A percentile compares a stretch with the other conserved stretches of the same genome.
Conservation (phyloP, 2,329 filamentous ascomycete species). For the Colletotrichum tabaci region DNA sequence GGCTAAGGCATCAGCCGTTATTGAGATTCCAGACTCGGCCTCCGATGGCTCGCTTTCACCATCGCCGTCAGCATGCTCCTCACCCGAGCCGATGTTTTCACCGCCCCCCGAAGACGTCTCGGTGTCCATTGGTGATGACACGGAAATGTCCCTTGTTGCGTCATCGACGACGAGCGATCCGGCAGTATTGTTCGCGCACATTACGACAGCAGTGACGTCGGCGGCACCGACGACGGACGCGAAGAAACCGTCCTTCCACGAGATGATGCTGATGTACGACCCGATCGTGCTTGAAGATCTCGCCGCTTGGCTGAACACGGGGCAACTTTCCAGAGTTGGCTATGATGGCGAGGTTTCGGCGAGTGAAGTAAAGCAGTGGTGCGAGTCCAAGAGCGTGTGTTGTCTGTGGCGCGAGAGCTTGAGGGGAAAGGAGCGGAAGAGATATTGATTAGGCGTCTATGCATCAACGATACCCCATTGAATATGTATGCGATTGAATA, state of each 20-base stretch:
- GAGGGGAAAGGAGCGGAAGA: constrained; percentile 68
- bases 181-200: constrained; percentile 63
- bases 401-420: constrained; percentile 79
- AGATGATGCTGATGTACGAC: constrained; percentile 95
- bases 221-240: constrained; percentile 66
- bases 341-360: constrained; percentile 76
- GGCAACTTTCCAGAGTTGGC: constrained; percentile 73
- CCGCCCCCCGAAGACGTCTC: constrained; percentile 60
- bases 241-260: constrained; percentile 80
- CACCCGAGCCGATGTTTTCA: constrained; percentile 59
- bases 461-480: constrained; percentile 32
- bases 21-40: constrained; percentile 70
- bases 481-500: background rate
- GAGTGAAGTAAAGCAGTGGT: constrained; percentile 87
- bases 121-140: constrained; percentile 60
- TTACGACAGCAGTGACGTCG: constrained; percentile 68
- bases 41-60: constrained; percentile 53
- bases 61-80: constrained; percentile 52
- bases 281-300: constrained; percentile 91
- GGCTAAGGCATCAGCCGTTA: constrained; percentile 43
- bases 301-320: constrained; percentile 84
- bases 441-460: constrained; percentile 47
- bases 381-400: constrained; percentile 87
- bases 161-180: constrained; percentile 58
- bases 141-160: constrained; percentile 58